Evolutionary conservation across 148 eudicot genomes (phyloP), one percentile per base, ranked within the genome.

Genomic region (Fagopyrum esculentum): DNA sequence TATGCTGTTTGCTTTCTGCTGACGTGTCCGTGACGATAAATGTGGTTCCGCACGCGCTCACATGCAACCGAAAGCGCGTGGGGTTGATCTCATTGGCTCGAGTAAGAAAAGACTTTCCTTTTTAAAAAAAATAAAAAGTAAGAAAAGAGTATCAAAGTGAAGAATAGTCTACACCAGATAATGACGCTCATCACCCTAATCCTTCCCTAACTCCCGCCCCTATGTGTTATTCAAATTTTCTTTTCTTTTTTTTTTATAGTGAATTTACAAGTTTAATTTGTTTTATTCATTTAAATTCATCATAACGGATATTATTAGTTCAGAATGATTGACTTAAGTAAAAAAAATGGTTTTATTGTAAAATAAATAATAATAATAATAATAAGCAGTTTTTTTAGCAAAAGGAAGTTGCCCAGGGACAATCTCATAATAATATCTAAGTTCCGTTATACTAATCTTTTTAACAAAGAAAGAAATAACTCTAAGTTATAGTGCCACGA

Each of bases 1-100:
- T 66, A 64, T 35, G 45, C 69, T 60, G 68, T 60, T 49, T 49
- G 64, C 43, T 5, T 11, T 5, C 44, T 3, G 45, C 45, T 66
- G 71, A 66, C 71, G 71, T 66, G 47, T 66, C 47, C 6, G 9
- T 66, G 71, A 66, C 71, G 6, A 6, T 66, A 19, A 40, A n/a
- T n/a, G n/a, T 66, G 71, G 10, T 35, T 35, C 40, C 71, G 4
- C 6, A 4, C 46, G 3, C 45, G 5, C 71, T 64, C 71, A 66
- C 71, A 17, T 46, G 71, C 71, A 9, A 8, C 9, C 13, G 2
- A 0, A 66, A 12, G 47, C 71, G 71, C 71, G 71, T 66, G 71
- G 69, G 9, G 40, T 35, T 35, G 40, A 2, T 35, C 9, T 49
- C 40, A 35, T 2, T 0, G 40, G 40, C 40, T 35, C 2, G 3